Evolutionary conservation across 345 rosid species (phyloP).

Genomic region (Noccaea bulbosa): DNA sequence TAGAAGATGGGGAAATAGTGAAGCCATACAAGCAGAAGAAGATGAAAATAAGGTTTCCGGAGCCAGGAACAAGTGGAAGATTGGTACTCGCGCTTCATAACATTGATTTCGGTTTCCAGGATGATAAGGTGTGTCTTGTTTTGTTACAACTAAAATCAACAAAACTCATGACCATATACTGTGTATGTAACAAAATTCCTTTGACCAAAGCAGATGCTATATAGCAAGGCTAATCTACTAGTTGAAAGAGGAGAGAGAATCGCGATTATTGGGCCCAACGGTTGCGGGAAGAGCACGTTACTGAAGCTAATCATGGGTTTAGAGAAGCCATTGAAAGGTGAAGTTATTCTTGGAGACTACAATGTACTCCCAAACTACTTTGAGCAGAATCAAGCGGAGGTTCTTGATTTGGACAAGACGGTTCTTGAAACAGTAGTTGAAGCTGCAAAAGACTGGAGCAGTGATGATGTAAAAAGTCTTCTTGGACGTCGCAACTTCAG

Average conservation of each 20-base stretch:
- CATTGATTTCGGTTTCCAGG: constrained; percentile 69
- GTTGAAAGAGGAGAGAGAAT: constrained; percentile 86
- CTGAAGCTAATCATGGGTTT: constrained; percentile 83
- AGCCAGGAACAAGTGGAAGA: constrained; percentile 92
- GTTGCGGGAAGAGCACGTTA: constrained; percentile 93
- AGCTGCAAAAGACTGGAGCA: constrained; percentile 91
- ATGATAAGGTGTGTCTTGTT: constrained; percentile 58
- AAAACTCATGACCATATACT: too few relatives aligned
- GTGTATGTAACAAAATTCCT: too few relatives aligned
- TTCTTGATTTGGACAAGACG: constrained; percentile 86
- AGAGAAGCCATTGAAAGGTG: constrained; percentile 72
- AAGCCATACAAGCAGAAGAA: constrained; percentile 90
- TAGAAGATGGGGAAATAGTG: constrained; percentile 77
- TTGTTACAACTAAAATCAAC: background rate
- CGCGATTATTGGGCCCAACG: constrained; percentile 94
- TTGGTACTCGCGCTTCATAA: constrained; percentile 64
- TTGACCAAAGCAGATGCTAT: constrained; percentile 60
- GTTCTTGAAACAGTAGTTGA: constrained; percentile 86
- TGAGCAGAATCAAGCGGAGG: constrained; percentile 99
- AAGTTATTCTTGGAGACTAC: constrained; percentile 82
- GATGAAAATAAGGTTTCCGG: constrained; percentile 95
- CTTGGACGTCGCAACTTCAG: constrained; percentile 98
- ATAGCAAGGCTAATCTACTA: constrained; percentile 68
- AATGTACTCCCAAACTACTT: constrained; percentile 95
- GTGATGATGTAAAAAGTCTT: constrained; percentile 91